A percentile compares a stretch with the other conserved stretches of the same genome.
Conservation (phyloP, 2,329 filamentous ascomycete species). For the Celoporthe dispersa region DNA sequence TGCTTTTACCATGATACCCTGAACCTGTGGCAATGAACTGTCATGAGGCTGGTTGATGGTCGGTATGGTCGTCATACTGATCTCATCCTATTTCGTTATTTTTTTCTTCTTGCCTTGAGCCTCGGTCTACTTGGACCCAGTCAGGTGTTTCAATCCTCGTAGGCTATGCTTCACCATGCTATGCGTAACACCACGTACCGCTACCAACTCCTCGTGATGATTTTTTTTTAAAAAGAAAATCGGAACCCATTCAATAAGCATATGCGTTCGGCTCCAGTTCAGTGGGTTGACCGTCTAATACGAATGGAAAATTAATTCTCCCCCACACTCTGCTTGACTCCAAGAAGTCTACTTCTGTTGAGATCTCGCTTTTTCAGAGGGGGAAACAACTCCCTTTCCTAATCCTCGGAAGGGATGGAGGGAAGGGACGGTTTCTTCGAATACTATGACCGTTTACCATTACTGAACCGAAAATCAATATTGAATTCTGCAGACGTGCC, state of each 20-base stretch:
- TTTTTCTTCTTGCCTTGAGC: background rate
- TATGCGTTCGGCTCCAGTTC: constrained; percentile 47
- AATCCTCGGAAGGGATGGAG: background rate
- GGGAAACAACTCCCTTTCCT: constrained; percentile 43
- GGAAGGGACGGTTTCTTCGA: too few species aligned
- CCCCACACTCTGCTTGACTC: constrained; percentile 54
- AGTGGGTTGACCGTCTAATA: constrained; percentile 51
- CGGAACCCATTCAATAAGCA: constrained; percentile 45
- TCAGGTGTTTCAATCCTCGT: background rate
- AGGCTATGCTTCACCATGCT: background rate
- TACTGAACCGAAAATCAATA: too few species aligned
- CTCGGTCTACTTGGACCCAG: background rate
- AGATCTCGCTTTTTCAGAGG: constrained; percentile 52
- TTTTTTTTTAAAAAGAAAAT: background rate
- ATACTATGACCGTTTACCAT: too few species aligned
- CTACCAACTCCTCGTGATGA: background rate
- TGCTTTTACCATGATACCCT: constrained; percentile 17
- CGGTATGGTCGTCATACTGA: background rate
- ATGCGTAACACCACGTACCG: background rate
- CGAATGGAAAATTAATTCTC: constrained; percentile 50
- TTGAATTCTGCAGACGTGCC: background rate
- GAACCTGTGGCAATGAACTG: constrained; percentile 17
- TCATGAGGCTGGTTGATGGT: constrained; percentile 9
- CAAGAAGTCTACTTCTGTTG: constrained; percentile 37
- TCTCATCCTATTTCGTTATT: background rate